These are phyloP conservation scores for Ophiorrhiza pumila DNA, from an alignment of 257 asterid genomes.

Conservation along the genomic window DNA sequence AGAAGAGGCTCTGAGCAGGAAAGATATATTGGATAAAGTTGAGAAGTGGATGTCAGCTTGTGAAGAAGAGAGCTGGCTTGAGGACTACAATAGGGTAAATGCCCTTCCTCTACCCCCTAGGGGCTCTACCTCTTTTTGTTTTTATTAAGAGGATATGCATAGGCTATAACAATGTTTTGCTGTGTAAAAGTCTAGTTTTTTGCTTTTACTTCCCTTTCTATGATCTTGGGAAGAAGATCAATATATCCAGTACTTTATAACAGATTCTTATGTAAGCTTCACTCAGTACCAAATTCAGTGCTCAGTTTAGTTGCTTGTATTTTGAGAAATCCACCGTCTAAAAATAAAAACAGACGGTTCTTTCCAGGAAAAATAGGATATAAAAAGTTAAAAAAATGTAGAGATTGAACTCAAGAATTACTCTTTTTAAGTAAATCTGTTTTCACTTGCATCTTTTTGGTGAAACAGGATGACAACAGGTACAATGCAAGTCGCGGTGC, in stretches of 20 bases:
- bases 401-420: not conserved
- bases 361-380: not conserved
- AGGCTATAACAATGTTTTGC: not conserved
- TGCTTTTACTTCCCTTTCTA: not conserved
- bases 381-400: not conserved
- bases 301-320: not conserved
- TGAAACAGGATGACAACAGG: slow-evolving; percentile 47
- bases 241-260: not conserved
- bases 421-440: not conserved
- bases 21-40: slow-evolving; percentile 94
- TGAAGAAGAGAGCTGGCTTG: slow-evolving; percentile 99
- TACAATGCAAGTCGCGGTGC: slow-evolving; percentile 56
- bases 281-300: not conserved
- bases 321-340: not conserved
- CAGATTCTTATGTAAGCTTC: not conserved
- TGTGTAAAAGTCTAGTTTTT: not conserved
- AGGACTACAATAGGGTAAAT: slow-evolving; percentile 87
- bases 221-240: not conserved
- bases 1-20: slow-evolving; percentile 90
- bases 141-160: not conserved
- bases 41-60: slow-evolving; percentile 98
- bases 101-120: not conserved
- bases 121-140: not conserved
- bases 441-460: slow-evolving; percentile 8
- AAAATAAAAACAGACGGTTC: not conserved